Evolutionary conservation across 2,329 filamentous ascomycete genomes (phyloP), one percentile per base, ranked within the genome.

Genomic region (Zasmidium citrigriseum): DNA sequence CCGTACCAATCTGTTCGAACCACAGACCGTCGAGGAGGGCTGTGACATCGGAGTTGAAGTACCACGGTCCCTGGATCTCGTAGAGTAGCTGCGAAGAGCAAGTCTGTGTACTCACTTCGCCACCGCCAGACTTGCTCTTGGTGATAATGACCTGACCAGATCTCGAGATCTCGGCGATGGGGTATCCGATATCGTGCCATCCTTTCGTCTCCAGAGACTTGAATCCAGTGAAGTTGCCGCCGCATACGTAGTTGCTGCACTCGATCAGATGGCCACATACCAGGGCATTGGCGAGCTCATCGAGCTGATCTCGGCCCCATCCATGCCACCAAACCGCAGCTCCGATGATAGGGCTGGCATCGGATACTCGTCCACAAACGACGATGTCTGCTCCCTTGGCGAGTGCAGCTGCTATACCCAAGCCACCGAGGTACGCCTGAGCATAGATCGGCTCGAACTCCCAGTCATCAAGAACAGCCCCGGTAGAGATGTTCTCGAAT

Each of bases 21-120:
- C 75, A 77, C 38, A 84, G 71, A n/a, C 78, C 72, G 48, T 77
- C 72, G 14, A 86, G 70, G 14, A 82, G 65, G 0, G 83, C 83
- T 0, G 79, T 83, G 25, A 85, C 82, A 61, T 85, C 83, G 0
- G 78, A 80, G 70, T 85, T 84, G 74, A 78, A 82, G 67, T 86
- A 86, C 75, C 77, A 80, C 0, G 79, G 80, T 4, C 82, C 82
- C 62, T 83, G 81, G 16, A 83, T 79, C 67, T 83, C 81, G 64
- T 83, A 84, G 1, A 84, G 64, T 2, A 84, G 71, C 59, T 85
- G 82, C 2, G 77, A 80, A 0, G 77, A 77, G 55, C 81, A 80
- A 0, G 82, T 84, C 54, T 83, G 78, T 7, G 79, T 76, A 1
- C 74, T 73, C 5, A 77, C 72, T 50, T 69, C 68, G 34, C 76